Percentiles rank a stretch among this genome's conserved stretches.
Conservation (phyloP, 2,329 filamentous ascomycete species). For the Paraphoma sp. region DNA sequence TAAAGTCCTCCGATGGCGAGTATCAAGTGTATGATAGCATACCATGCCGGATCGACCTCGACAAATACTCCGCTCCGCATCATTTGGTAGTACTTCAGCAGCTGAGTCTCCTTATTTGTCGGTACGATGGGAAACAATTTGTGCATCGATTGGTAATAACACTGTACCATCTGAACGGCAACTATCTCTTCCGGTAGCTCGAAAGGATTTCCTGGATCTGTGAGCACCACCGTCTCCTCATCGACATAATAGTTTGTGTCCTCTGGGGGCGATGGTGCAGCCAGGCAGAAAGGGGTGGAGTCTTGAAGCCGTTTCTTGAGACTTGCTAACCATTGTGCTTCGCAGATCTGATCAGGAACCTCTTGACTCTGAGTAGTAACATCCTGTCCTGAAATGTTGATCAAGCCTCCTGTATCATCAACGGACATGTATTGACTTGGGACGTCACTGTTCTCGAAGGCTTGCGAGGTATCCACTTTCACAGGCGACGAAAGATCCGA, state of each 20-base stretch:
- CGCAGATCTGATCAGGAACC: conserved; percentile 22
- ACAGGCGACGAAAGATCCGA: not conserved
- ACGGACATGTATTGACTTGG: not conserved
- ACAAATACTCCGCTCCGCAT: not conserved
- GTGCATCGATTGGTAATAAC: not conserved
- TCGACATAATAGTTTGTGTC: not conserved
- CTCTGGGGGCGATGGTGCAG: not conserved
- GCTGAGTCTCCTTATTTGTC: not conserved
- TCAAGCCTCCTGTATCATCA: not conserved
- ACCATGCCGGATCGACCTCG: not conserved
- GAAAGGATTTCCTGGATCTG: not conserved
- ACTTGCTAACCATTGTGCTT: conserved; percentile 26
- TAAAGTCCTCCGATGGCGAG: not conserved
- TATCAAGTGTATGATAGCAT: not conserved
- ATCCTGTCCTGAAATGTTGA: not conserved
- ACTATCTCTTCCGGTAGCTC: not conserved
- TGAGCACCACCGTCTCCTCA: not conserved
- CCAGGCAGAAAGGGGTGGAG: no score
- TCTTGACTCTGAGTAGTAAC: not conserved
- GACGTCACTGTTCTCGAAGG: not conserved
- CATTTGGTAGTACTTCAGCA: not conserved
- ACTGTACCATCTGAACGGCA: not conserved
- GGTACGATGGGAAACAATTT: not conserved
- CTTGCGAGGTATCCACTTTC: not conserved
- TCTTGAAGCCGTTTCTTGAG: conserved; percentile 8